Percentiles rank a stretch among this genome's conserved stretches.
Evolutionary conservation across 2,329 filamentous ascomycete genomes (phyloP).

Genomic region (Botrytis hyacinthi): DNA sequence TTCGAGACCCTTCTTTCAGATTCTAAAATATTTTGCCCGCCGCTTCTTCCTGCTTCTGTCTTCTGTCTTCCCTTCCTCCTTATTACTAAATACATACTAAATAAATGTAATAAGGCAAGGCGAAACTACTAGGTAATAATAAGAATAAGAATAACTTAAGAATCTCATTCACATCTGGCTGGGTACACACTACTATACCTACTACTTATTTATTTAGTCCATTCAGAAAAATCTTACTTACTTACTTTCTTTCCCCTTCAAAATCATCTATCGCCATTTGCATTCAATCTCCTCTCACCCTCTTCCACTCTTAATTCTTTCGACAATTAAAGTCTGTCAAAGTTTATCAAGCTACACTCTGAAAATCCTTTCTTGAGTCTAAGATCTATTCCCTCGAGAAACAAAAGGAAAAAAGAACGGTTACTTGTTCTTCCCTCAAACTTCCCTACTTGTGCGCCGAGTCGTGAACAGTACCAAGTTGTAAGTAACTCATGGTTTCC

Average conservation of each 20-base stretch:
- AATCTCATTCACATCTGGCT: not conserved
- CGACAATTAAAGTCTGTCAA: not conserved
- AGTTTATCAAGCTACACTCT: not conserved
- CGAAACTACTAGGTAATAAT: not conserved
- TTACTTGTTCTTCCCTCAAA: not conserved
- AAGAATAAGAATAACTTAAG: not conserved
- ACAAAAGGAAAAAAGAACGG: not conserved
- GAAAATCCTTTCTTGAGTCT: not conserved
- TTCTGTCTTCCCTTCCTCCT: not conserved
- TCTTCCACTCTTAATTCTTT: not conserved
- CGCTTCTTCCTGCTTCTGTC: constrained; percentile 13
- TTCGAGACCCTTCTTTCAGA: constrained; percentile 22
- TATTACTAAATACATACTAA: not conserved
- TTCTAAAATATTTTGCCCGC: constrained; percentile 13
- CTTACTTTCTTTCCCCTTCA: not conserved
- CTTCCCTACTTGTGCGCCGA: not conserved
- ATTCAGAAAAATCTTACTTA: not conserved
- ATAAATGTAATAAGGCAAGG: too few relatives aligned
- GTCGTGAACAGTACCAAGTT: not conserved
- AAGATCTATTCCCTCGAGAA: not conserved
- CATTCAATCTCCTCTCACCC: not conserved
- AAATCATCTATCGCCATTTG: not conserved
- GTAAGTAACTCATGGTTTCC: not conserved
- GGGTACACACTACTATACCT: not conserved
- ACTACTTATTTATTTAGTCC: not conserved